Evolutionary conservation across 2,329 filamentous ascomycete genomes (phyloP), one percentile per base, ranked within the genome.

Genomic region (Exophiala calicioides): DNA sequence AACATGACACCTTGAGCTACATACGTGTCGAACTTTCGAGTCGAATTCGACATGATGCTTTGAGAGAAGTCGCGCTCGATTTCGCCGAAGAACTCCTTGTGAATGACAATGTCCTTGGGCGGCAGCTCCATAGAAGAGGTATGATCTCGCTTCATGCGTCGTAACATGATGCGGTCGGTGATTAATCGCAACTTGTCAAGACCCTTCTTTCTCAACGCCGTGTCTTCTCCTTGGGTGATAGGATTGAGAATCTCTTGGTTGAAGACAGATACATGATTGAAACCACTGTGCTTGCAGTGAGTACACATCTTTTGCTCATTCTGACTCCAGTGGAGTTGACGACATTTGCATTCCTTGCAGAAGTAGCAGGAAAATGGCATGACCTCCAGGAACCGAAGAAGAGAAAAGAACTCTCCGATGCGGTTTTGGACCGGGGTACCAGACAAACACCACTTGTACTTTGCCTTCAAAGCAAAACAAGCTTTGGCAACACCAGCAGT

Each of bases 361-460:
- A 96, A 85, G 64, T 98, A 98, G 56, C 88, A 90, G 5, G 91
- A 86, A 65, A 96, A 97, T 0, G 91, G 91, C 6, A 80, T 78
- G 26, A 96, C 78, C 64, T 95, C 86, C 21, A 98, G 78, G 67
- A 98, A 98, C 2, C 93, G 85, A 45, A 98, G 76, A 16, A 97
- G 74, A 0, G 91, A 97, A 69, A 97, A 96, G 67, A 96, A 94
- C 65, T 97, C 91, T 61, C 93, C 91, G 56, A 97, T 97, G 42
- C 91, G 86, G 63, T 97, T 98, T 66, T 98, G 93, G 1, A 98
- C 81, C 0, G 93, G 93, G 1, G 93, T 98, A 6, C 93, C 93
- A 12, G 88, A 93, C 49, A 98, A 75, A 64, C 93, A 98, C 89
- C 93, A 97, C 60, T 94, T 94, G 69, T 93, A 95, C 13, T 79